Base-by-base conservation (phyloP, 2,329 filamentous ascomycete genomes). In the Karstenula rhodostoma region DNA sequence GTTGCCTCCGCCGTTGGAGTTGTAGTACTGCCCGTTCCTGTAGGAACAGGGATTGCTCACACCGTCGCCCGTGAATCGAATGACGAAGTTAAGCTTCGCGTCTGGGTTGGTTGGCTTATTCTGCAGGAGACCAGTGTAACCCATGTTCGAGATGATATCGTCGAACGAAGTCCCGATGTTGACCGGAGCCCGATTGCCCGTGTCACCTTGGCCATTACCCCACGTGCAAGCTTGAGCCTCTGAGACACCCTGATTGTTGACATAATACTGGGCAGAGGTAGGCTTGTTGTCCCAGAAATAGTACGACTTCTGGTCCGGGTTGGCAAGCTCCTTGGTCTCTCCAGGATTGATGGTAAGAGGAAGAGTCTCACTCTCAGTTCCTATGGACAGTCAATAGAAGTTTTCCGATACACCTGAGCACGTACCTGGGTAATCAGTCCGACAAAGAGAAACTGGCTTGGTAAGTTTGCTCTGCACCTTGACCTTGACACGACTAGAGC, bases 241-340 rank as follows among this genome's bases (percentile, higher is more conserved):
- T 19, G 80, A 71, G 56, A 90, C 83, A 62, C 93, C 93, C 69
- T 87, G 85, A 71, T 91, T 91, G 86, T 98, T 98, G 80, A 98
- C 86, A 77, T 99, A 99, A 86, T 97, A 98, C 82, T 98, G 95
- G 47, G 94, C 94, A 50, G 92, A 94, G 55, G 95, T 98, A 53
- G 81, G 71, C 77, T 86, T 85, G 70, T 86, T 86, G 72, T 92
- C 69, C 92, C 92, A 96, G 63, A 84, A 80, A 83, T 93, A 98
- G 84, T 94, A 96, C 53, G 81, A 84, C 51, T 77, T 75, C 61
- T 89, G 87, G 66, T 90, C 81, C 49, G 94, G 91, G 83, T 92
- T 94, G 75, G 91, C 92, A 66, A 99, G 81, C 37, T 83, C 79
- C 62, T 87, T 81, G 27, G 80, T 85, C 51, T 80, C 72, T 60